These are phyloP conservation scores for Eucalyptus brandiana DNA, from an alignment of 345 rosid genomes.

Conservation along the genomic window DNA sequence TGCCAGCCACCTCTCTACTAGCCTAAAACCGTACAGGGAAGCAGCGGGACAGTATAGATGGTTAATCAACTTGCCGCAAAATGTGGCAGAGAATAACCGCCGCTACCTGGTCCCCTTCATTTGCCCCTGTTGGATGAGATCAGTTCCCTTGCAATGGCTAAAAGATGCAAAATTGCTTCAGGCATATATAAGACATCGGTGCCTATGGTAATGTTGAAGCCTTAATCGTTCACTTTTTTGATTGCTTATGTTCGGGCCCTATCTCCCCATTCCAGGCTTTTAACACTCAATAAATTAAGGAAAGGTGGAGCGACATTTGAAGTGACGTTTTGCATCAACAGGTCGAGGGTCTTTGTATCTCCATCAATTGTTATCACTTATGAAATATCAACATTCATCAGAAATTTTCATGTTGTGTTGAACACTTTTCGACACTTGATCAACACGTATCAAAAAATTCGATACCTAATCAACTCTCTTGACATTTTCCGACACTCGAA, in stretches of 20 bases:
- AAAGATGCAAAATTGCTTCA: slow-evolving; percentile 57
- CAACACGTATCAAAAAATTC: accelerated
- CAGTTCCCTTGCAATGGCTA: background rate
- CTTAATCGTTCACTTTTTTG: slow-evolving; percentile 19
- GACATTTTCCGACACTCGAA: too few relatives aligned
- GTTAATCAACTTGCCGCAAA: slow-evolving; percentile 13
- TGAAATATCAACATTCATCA: accelerated
- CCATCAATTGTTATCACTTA: slow-evolving; percentile 38
- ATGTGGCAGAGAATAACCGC: slow-evolving; percentile 56
- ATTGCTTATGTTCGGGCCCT: slow-evolving; percentile 42
- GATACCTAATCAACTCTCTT: accelerated
- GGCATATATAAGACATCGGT: slow-evolving; percentile 62
- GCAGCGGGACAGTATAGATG: slow-evolving; percentile 17
- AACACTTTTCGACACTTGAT: accelerated
- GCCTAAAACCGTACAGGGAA: slow-evolving; percentile 40
- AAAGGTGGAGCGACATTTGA: slow-evolving; percentile 34
- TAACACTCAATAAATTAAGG: slow-evolving; percentile 10
- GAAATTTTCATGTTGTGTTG: accelerated
- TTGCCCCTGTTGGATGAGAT: background rate
- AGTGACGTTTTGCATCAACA: slow-evolving; percentile 35
- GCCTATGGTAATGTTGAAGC: slow-evolving; percentile 71
- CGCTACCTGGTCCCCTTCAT: background rate
- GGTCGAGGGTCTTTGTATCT: slow-evolving; percentile 45
- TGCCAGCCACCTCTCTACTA: slow-evolving; percentile 54
- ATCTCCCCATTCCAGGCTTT: slow-evolving; percentile 70